Evolutionary conservation across 805 yeast genomes (phyloP).

Genomic region (Cyberlindnera samutprakarnensis): DNA sequence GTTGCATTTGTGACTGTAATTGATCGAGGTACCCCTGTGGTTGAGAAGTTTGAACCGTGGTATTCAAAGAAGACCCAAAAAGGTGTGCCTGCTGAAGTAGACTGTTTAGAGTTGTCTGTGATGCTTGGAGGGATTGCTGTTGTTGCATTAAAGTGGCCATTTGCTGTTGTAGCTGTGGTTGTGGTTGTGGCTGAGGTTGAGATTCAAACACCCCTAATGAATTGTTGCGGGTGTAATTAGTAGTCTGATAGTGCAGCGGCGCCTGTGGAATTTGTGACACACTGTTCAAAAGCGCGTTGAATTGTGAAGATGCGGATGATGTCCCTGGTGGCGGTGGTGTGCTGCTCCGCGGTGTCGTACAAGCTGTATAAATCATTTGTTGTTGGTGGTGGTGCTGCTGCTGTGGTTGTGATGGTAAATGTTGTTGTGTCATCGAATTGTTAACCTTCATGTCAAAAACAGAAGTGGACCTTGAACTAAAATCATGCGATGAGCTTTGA

Average conservation of each 20-base stretch:
- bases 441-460: conserved; percentile 15
- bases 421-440: conserved; percentile 1
- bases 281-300: background rate
- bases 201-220: background rate
- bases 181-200: background rate
- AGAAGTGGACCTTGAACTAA: conserved; percentile 5
- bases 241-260: background rate
- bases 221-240: too few relatives aligned
- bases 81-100: background rate
- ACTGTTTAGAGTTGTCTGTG: conserved; percentile 2
- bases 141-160: background rate
- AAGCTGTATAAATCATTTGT: too few relatives aligned
- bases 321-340: conserved; percentile 1
- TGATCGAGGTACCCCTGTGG: conserved; percentile 9
- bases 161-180: background rate
- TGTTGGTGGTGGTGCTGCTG: background rate
- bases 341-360: background rate
- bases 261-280: background rate
- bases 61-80: background rate
- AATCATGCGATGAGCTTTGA: conserved; percentile 2
- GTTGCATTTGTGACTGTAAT: conserved; percentile 18
- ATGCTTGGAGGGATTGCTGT: background rate
- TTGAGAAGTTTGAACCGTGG: conserved; percentile 5
- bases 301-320: conserved; percentile 9
- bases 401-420: conserved; percentile 2